These are phyloP conservation scores for Sambucus nigra DNA, from an alignment of 129 eudicot genomes.

Conservation along the genomic window DNA sequence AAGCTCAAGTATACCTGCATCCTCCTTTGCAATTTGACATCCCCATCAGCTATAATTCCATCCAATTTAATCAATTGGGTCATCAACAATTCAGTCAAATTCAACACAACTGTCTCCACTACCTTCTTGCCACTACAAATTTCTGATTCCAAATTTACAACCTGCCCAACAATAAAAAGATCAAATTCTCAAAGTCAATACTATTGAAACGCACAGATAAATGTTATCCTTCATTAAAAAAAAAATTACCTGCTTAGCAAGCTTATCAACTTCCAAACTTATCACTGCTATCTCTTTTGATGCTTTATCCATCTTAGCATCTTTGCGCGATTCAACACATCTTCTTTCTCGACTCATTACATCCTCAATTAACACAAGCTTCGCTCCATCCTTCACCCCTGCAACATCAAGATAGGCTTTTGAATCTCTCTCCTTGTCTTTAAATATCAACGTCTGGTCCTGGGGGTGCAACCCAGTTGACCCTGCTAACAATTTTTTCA, in stretches of 20 bases:
- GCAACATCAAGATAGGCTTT: conserved; percentile 56
- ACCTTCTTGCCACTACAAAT: conserved; percentile 71
- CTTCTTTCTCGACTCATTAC: conserved; percentile 58
- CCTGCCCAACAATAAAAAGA: conserved; percentile 23
- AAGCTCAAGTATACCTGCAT: conserved; percentile 37
- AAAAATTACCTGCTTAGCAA: conserved; percentile 45
- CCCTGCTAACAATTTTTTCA: conserved; percentile 73
- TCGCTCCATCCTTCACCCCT: conserved; percentile 78
- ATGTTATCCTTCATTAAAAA: background rate
- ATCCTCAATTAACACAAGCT: conserved; percentile 54
- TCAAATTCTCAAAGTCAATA: background rate
- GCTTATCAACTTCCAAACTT: conserved; percentile 59
- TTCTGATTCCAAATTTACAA: conserved; percentile 53
- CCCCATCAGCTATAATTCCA: conserved; percentile 80
- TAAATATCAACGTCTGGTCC: conserved; percentile 69
- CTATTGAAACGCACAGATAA: background rate
- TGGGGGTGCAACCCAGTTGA: conserved; percentile 56
- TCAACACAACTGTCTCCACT: conserved; percentile 45
- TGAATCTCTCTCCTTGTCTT: conserved; percentile 78
- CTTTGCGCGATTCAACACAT: conserved; percentile 38
- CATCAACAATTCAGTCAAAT: conserved; percentile 74
- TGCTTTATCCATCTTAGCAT: conserved; percentile 47
- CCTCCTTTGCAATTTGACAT: conserved; percentile 58
- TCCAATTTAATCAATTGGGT: conserved; percentile 69
- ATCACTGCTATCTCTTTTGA: conserved; percentile 39